Conservation (phyloP, 306 rosid species). For the Inga leiocalycina region DNA sequence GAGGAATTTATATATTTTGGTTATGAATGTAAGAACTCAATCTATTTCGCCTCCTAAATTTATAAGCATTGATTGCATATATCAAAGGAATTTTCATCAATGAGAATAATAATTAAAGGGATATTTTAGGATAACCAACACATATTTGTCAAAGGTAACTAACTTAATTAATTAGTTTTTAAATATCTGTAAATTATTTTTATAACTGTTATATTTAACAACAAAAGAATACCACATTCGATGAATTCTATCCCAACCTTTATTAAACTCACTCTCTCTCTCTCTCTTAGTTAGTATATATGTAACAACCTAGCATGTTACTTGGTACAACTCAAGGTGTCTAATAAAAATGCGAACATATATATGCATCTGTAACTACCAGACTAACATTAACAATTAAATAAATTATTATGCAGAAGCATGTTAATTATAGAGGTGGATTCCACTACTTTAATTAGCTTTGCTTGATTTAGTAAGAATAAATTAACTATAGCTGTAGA, state of each 20-base stretch:
- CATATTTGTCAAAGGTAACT: too few species aligned
- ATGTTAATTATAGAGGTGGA: not conserved
- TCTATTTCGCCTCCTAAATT: too few species aligned
- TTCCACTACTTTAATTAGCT: not conserved
- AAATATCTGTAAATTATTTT: too few species aligned
- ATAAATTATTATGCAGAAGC: not conserved
- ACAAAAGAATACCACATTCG: too few species aligned
- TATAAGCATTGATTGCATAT: too few species aligned
- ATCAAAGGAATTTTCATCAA: too few species aligned
- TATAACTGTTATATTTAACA: too few species aligned
- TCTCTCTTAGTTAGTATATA: not conserved
- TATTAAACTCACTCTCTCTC: not conserved
- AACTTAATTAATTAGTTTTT: too few species aligned
- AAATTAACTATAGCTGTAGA: not conserved
- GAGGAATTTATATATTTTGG: too few species aligned
- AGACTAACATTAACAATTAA: not conserved
- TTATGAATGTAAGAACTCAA: too few species aligned
- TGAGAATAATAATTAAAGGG: too few species aligned
- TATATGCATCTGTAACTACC: not conserved
- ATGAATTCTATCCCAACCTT: not conserved
- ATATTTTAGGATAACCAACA: too few species aligned
- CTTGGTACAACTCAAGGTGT: constrained; percentile 28
- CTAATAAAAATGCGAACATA: not conserved
- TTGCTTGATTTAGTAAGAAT: not conserved
- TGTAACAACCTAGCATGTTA: constrained; percentile 5